phyloP scores from a whole-genome alignment of 2,329 filamentous ascomycete genomes.

The Pseudogymnoascus sp. region DNA sequence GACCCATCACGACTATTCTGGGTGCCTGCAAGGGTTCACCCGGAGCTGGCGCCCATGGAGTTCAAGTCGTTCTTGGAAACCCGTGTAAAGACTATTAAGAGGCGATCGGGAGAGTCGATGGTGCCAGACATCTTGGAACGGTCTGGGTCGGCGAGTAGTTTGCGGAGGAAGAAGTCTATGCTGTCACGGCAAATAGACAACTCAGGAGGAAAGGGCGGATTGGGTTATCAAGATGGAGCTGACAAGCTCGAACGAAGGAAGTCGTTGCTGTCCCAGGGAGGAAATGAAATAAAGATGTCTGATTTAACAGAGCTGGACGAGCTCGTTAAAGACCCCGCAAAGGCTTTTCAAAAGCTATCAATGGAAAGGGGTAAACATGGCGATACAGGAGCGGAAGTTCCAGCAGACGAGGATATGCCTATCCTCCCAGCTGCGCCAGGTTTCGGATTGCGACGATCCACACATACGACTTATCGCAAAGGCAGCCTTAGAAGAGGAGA shows the following conservation, averaged over 20 bases:
- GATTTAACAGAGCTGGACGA: conserved; percentile 65
- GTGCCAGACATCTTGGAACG: conserved; percentile 47
- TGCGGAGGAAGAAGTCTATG: conserved; percentile 91
- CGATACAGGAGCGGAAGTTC: conserved; percentile 30
- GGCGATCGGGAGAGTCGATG: conserved; percentile 67
- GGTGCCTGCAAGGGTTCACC: conserved; percentile 91
- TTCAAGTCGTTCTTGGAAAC: conserved; percentile 97
- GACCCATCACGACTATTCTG: conserved; percentile 86
- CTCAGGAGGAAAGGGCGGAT: conserved; percentile 46
- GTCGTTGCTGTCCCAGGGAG: conserved; percentile 48
- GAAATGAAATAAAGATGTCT: conserved; percentile 51
- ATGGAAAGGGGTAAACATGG: conserved; percentile 26
- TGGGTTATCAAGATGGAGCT: conserved; percentile 74
- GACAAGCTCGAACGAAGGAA: conserved; percentile 69
- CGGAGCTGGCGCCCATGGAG: conserved; percentile 87
- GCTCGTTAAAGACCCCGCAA: conserved; percentile 71
- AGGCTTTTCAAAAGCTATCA: conserved; percentile 60
- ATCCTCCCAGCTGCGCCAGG: conserved; percentile 72
- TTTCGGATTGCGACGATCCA: conserved; percentile 78
- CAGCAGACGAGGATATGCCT: conserved; percentile 62
- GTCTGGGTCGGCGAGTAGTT: conserved; percentile 47
- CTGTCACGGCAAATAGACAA: conserved; percentile 84
- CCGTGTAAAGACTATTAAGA: conserved; percentile 79
- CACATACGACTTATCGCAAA: conserved; percentile 80
- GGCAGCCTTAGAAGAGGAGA: conserved; percentile 79